Percentiles rank a stretch among this genome's conserved stretches.
Evolutionary conservation across 192 early-diverging fungal species (phyloP).

Genomic region (Diversispora epigaea): DNA sequence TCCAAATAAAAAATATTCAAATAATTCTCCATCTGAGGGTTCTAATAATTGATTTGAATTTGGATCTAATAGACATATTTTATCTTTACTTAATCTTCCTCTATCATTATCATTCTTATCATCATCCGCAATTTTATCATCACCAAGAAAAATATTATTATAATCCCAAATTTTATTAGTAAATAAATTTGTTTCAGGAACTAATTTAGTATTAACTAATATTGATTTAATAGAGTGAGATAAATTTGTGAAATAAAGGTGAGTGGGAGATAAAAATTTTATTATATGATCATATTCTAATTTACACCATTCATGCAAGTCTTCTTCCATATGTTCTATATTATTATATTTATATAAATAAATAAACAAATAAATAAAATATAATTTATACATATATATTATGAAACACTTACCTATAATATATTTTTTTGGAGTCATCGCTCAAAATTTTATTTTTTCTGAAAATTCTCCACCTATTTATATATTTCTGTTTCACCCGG

Average conservation of each 20-base stretch:
- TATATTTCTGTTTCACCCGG: too few relatives aligned
- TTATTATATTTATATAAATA: background rate
- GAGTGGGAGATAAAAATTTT: conserved; percentile 53
- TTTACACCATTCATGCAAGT: conserved; percentile 66
- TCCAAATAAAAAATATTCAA: conserved; percentile 79
- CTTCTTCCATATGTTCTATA: conserved; percentile 25
- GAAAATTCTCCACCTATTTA: too few relatives aligned
- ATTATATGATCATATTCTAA: conserved; percentile 80
- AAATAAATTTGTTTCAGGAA: conserved; percentile 50
- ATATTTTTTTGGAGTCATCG: too few relatives aligned
- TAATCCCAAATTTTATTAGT: conserved; percentile 51
- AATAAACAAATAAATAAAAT: too few relatives aligned
- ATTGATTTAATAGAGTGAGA: conserved; percentile 43
- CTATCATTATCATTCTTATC: too few relatives aligned
- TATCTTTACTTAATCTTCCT: conserved; percentile 41
- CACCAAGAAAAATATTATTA: background rate
- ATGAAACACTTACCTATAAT: too few relatives aligned
- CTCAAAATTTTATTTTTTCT: too few relatives aligned
- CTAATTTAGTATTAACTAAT: conserved; percentile 41
- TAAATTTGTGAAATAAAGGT: conserved; percentile 64
- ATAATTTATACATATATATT: too few relatives aligned
- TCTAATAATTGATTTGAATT: conserved; percentile 50
- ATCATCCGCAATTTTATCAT: too few relatives aligned
- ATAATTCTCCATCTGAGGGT: conserved; percentile 66
- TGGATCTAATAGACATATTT: conserved; percentile 76